phyloP scores from a whole-genome alignment of 192 early-diverging fungal species.

The Entomortierella chlamydospora region DNA sequence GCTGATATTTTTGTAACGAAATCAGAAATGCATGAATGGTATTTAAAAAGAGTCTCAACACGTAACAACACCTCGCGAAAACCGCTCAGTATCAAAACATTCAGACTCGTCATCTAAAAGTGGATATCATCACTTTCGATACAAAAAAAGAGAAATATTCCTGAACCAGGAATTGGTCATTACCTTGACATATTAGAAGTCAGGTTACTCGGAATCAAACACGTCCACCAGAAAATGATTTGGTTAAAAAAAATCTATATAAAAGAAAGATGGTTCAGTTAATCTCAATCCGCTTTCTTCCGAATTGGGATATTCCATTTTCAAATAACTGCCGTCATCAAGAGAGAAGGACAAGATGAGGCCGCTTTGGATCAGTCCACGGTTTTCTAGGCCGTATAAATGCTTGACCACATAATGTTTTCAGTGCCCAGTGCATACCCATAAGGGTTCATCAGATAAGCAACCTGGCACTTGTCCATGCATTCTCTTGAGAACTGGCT shows the following conservation, averaged over 20 bases:
- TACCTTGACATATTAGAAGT: no score
- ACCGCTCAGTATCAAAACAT: constrained; percentile 53
- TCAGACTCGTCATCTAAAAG: constrained; percentile 87
- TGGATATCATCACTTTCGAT: constrained; percentile 67
- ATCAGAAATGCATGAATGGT: constrained; percentile 83
- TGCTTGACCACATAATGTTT: constrained; percentile 58
- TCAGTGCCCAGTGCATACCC: constrained; percentile 79
- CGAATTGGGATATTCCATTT: no score
- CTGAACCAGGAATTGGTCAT: no score
- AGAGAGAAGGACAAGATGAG: no score
- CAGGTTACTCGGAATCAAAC: no score
- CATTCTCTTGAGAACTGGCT: background rate
- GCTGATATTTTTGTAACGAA: constrained; percentile 1
- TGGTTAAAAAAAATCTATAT: constrained; percentile 4
- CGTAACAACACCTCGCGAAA: constrained; percentile 67
- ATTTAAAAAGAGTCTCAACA: constrained; percentile 75
- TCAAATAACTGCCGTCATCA: no score
- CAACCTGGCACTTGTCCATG: background rate
- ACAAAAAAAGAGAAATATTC: background rate
- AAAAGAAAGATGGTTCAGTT: background rate
- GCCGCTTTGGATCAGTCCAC: constrained; percentile 54
- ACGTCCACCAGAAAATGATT: no score
- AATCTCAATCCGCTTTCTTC: no score
- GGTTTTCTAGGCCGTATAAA: constrained; percentile 64
- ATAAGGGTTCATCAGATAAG: constrained; percentile 36